These are phyloP conservation scores for Leccinum glutinopallens DNA, from an alignment of 1,284 basidiomycete genomes.

Conservation along the genomic window DNA sequence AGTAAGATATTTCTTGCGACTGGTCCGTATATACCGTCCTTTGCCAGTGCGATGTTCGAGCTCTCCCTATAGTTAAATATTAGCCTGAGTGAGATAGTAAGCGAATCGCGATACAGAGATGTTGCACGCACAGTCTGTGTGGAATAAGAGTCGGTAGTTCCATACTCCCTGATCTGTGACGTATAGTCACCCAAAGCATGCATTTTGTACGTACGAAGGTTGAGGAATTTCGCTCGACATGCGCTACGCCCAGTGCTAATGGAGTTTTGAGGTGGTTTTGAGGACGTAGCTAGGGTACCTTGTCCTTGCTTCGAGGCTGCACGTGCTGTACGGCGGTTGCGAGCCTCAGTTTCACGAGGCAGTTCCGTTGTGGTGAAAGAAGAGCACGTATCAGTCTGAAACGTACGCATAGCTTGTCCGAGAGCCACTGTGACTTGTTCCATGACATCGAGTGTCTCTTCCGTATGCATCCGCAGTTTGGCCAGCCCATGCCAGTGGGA, in stretches of 20 bases:
- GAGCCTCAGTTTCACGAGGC: neutral
- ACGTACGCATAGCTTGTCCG: neutral
- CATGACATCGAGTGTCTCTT: neutral
- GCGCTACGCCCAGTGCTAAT: neutral
- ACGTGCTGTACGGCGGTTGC: neutral
- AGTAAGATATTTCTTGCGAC: too few species aligned
- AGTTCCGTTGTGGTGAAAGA: neutral
- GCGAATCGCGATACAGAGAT: too few species aligned
- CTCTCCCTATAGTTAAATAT: too few species aligned
- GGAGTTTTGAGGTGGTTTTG: neutral
- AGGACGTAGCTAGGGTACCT: neutral
- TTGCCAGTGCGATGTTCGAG: too few species aligned
- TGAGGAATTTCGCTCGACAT: neutral
- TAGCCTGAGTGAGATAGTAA: too few species aligned
- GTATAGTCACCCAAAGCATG: conserved; percentile 1
- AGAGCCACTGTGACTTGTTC: neutral
- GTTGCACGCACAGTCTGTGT: neutral
- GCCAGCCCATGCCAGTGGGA: neutral
- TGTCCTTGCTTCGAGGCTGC: neutral
- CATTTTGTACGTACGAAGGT: neutral
- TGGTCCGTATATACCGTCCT: too few species aligned
- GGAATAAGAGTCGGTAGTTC: conserved; percentile 1
- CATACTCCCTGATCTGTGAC: conserved; percentile 1
- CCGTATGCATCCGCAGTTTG: neutral
- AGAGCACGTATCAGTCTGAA: neutral